Conservation (phyloP, 768 basidiomycete genomes). For the Coprinopsis cinerea region DNA sequence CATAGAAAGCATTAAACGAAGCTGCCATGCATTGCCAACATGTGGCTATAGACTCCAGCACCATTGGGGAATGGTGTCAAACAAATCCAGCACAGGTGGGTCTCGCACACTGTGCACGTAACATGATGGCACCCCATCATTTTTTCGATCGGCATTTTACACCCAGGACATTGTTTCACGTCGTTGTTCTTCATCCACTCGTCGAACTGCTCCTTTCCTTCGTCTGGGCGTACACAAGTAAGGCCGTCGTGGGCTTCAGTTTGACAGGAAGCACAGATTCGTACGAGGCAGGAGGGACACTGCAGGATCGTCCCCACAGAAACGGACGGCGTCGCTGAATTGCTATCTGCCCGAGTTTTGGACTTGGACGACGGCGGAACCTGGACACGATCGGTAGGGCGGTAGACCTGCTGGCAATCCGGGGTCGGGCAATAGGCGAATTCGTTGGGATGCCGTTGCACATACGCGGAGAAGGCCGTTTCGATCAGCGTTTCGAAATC, state of each 20-base stretch:
- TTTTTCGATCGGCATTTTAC: conserved; percentile 66
- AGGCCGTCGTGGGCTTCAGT: conserved; percentile 56
- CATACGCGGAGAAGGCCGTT: conserved; percentile 55
- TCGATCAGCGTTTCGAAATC: conserved; percentile 53
- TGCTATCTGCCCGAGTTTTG: background rate
- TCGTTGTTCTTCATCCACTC: conserved; percentile 59
- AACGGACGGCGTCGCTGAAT: background rate
- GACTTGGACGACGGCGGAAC: conserved; percentile 15
- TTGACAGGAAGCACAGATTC: conserved; percentile 64
- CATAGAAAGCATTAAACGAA: conserved; percentile 26
- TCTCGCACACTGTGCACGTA: conserved; percentile 67
- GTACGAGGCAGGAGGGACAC: conserved; percentile 64
- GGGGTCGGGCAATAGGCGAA: conserved; percentile 76
- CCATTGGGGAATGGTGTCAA: conserved; percentile 62
- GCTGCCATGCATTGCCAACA: conserved; percentile 61
- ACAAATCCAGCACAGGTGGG: conserved; percentile 82
- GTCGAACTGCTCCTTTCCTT: conserved; percentile 51
- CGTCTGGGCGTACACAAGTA: conserved; percentile 54
- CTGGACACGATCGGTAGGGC: conserved; percentile 29
- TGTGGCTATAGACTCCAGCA: conserved; percentile 73
- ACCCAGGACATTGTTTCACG: conserved; percentile 72
- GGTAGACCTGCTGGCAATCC: conserved; percentile 72
- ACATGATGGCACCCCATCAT: conserved; percentile 79
- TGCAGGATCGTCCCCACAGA: conserved; percentile 43
- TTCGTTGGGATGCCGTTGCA: conserved; percentile 53